phyloP scores from a whole-genome alignment of 2,329 filamentous ascomycete species.

The Coniella vitis region DNA sequence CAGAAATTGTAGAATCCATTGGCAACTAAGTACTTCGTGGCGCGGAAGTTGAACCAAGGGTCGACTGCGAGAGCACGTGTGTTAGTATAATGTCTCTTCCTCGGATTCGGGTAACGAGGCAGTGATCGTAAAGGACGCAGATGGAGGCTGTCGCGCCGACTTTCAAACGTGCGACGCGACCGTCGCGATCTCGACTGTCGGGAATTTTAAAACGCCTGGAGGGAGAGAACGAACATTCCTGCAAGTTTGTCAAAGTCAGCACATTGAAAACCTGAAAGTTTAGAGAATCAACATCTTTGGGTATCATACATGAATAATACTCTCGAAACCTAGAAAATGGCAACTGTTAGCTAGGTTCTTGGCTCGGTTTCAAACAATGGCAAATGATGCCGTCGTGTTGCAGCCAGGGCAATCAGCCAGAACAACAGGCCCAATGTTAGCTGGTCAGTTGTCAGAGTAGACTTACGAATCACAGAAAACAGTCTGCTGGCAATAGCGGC shows the following conservation, averaged over 20 bases:
- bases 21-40: constrained; percentile 93
- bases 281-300: background rate
- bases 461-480: constrained; percentile 95
- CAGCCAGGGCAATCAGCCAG: background rate
- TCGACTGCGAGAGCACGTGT: constrained; percentile 49
- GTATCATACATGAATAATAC: constrained; percentile 89
- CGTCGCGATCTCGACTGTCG: background rate
- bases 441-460: background rate
- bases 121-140: background rate
- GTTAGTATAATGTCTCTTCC: constrained; percentile 19
- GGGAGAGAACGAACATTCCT: background rate
- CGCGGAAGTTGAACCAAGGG: constrained; percentile 99
- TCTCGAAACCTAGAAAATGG: constrained; percentile 70
- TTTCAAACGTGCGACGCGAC: background rate
- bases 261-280: background rate
- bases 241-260: background rate
- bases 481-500: constrained; percentile 88
- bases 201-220: background rate
- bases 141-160: background rate
- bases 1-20: constrained; percentile 99
- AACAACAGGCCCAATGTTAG: background rate
- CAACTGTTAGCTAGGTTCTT: constrained; percentile 25
- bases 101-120: constrained; percentile 40
- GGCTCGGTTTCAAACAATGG: background rate
- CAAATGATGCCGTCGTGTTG: background rate